Base-by-base conservation (phyloP, 2,329 filamentous ascomycete species). In the Aspergillus flavus region DNA sequence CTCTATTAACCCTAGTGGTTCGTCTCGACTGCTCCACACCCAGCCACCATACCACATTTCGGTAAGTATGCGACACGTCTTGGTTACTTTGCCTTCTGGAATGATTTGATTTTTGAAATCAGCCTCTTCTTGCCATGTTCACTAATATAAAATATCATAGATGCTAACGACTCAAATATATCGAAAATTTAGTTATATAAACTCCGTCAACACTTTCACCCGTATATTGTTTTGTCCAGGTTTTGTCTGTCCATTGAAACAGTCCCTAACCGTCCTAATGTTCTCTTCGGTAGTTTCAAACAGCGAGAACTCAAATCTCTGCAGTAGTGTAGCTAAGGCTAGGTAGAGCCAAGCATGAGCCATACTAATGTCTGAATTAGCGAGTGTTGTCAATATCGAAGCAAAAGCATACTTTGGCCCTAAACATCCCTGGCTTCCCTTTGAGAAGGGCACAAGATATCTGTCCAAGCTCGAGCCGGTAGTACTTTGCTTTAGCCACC, bases 361-460 rank as follows among this genome's bases (percentile, higher is more conserved):
- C 61, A 68, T 58, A 43, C 66, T 67, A 23, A 16, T 16, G 19
- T 61, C 53, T 11, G n/a, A 23, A 39, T 61, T 39, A 36, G 46
- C 28, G 1, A 58, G 14, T 23, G 43, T 46, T 45, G 26, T 57
- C 39, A 7, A 41, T 41, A n/a, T n/a, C 7, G 9, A 19, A 41
- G 16, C 10, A 41, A 30, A 2, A 21, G 56, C 41, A 28, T 66
- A 72, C 70, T 72, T 67, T 59, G 69, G 73, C 1, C 74, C 75
- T 9, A 74, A 56, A 55, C 75, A 77, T 9, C 64, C 65, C 21
- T 70, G 67, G 2, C 62, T 73, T 14, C 74, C 75, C 57, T 71
- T 75, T 16, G 66, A 69, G 53, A 74, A 75, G 1, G 71, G 68
- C 9, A 75, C 67, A 1, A 75, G 63, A 57, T 72, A 73, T 11